Conservation (phyloP, 805 yeast genomes). For the Saccharomyces mikatae region DNA sequence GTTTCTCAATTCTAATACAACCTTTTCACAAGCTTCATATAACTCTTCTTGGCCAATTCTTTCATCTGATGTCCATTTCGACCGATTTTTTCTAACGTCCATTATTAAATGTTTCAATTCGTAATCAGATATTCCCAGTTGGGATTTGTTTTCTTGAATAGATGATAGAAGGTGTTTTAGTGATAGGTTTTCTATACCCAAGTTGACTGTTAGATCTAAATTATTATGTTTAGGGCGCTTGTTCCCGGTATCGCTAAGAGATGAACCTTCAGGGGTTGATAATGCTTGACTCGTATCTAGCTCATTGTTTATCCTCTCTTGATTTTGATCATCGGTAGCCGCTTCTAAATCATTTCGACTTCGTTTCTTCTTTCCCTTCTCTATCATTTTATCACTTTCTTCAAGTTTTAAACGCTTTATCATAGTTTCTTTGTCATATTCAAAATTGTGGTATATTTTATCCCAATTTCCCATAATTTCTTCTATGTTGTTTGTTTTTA, state of each 20-base stretch:
- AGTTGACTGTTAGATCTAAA: conserved; percentile 32
- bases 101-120: conserved; percentile 78
- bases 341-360: conserved; percentile 15
- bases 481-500: conserved; percentile 29
- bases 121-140: conserved; percentile 62
- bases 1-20: conserved; percentile 78
- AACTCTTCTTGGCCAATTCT: conserved; percentile 94
- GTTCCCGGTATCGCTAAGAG: background rate
- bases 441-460: conserved; percentile 68
- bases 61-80: conserved; percentile 97
- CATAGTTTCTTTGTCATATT: conserved; percentile 66
- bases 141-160: conserved; percentile 75
- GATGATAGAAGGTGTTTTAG: conserved; percentile 71
- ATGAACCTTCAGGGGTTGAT: background rate
- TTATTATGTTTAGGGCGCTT: conserved; percentile 23
- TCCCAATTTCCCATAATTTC: conserved; percentile 51
- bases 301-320: conserved; percentile 3
- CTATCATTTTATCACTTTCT: conserved; percentile 66
- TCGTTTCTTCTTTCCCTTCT: conserved; percentile 23
- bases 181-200: conserved; percentile 70
- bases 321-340: conserved; percentile 10
- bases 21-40: conserved; percentile 95
- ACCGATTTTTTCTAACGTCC: conserved; percentile 90
- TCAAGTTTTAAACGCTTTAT: conserved; percentile 69
- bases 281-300: background rate